phyloP scores from a whole-genome alignment of 805 yeast species.

The Candida mattraensis region DNA sequence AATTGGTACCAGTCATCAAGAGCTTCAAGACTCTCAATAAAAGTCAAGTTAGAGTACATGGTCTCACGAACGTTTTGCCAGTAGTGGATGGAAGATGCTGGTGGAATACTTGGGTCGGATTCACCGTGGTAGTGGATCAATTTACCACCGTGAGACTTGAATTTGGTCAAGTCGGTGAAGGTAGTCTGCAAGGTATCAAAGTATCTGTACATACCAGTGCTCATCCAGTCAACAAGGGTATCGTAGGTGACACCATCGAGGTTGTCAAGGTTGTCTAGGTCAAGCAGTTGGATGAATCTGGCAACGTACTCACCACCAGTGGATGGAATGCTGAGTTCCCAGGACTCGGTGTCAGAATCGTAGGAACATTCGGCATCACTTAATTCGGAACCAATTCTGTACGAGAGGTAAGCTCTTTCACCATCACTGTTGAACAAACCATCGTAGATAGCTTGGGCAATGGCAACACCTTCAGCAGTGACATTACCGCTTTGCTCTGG shows the following conservation, averaged over 20 bases:
- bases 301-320: conserved; percentile 7
- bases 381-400: conserved; percentile 5
- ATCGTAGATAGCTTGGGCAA: conserved; percentile 4
- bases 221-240: conserved; percentile 11
- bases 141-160: conserved; percentile 6
- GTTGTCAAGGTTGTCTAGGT: conserved; percentile 3
- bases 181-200: conserved; percentile 9
- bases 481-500: conserved; percentile 9
- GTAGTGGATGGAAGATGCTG: conserved; percentile 9
- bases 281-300: conserved; percentile 6
- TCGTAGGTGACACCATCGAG: conserved; percentile 10
- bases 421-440: conserved; percentile 5
- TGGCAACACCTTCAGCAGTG: conserved; percentile 6
- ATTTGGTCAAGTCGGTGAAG: conserved; percentile 5
- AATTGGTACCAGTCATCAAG: conserved; percentile 10
- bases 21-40: conserved; percentile 1
- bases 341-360: conserved; percentile 3
- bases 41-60: conserved; percentile 5
- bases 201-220: conserved; percentile 6
- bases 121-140: conserved; percentile 10
- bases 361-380: conserved; percentile 5
- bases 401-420: conserved; percentile 10
- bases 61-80: conserved; percentile 5
- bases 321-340: conserved; percentile 7
- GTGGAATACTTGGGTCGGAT: conserved; percentile 10